Conservation (phyloP, 805 yeast species). For the Wickerhamiella nectarea region DNA sequence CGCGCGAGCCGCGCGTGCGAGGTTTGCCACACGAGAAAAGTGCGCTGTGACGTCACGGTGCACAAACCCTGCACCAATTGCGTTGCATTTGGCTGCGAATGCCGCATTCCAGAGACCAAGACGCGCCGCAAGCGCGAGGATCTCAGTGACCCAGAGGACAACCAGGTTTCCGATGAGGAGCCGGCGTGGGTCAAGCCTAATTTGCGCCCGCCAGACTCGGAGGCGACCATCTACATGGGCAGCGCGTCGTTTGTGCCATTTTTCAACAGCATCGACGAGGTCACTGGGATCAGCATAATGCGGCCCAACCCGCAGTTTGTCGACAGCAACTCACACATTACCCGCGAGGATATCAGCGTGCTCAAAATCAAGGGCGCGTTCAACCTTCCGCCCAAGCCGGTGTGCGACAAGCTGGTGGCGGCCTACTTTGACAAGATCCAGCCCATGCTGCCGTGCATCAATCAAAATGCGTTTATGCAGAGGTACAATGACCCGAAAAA, state of each 20-base stretch:
- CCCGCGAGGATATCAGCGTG: conserved; percentile 44
- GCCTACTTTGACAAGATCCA: conserved; percentile 51
- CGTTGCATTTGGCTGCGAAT: conserved; percentile 56
- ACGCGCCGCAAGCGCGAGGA: conserved; percentile 15
- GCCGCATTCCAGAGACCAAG: conserved; percentile 50
- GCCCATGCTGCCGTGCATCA: conserved; percentile 55
- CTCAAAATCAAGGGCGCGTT: conserved; percentile 58
- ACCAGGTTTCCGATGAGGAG: background rate
- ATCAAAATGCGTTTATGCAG: conserved; percentile 46
- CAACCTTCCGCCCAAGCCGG: conserved; percentile 44
- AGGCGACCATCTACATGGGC: conserved; percentile 6
- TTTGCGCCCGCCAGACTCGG: background rate
- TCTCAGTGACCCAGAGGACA: background rate
- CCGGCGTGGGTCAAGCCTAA: background rate
- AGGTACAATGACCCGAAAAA: conserved; percentile 41
- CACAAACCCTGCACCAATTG: conserved; percentile 57
- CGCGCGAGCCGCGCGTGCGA: conserved; percentile 62
- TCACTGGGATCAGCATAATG: background rate
- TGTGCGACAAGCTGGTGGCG: conserved; percentile 47
- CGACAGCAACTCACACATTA: conserved; percentile 6
- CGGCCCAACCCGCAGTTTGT: background rate
- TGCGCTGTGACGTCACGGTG: conserved; percentile 46
- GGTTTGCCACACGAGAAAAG: conserved; percentile 67
- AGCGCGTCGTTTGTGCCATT: conserved; percentile 8
- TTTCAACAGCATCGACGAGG: conserved; percentile 2